Evolutionary conservation across 495 filamentous ascomycete genomes (phyloP).

Genomic region (Amniculicola lignicola): DNA sequence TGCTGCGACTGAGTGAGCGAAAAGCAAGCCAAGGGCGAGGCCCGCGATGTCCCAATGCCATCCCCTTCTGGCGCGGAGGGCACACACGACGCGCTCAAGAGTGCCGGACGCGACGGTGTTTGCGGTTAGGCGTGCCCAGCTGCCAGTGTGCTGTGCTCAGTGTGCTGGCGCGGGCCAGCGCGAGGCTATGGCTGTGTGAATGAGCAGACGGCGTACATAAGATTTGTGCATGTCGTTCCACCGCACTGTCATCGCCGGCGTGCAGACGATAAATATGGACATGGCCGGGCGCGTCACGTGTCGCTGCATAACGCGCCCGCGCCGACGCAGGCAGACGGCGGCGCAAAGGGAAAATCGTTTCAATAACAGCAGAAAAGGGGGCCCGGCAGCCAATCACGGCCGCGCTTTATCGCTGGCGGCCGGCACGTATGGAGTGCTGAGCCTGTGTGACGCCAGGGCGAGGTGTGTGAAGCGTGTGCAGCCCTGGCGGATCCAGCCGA

Average conservation of each 20-base stretch:
- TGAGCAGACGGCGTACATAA: conserved; percentile 5
- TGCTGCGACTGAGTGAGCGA: neutral
- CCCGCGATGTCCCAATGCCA: neutral
- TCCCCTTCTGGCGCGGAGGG: neutral
- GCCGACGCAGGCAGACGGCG: neutral
- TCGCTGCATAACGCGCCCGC: neutral
- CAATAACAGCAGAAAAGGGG: conserved; percentile 23
- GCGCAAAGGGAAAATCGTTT: conserved; percentile 3
- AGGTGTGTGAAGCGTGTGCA: neutral
- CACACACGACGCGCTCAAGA: conserved; percentile 16
- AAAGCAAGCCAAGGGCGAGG: neutral
- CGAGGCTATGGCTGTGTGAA: conserved; percentile 2
- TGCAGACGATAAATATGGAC: conserved; percentile 6
- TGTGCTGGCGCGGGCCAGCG: neutral
- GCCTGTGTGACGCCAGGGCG: conserved; percentile 8
- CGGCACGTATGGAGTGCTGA: neutral
- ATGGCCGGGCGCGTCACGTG: conserved; percentile 22
- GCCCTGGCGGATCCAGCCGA: conserved; percentile 23
- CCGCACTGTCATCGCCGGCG: conserved; percentile 2
- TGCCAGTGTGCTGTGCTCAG: neutral
- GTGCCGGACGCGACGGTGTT: neutral
- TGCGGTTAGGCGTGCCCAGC: no score
- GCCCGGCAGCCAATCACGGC: conserved; percentile 13
- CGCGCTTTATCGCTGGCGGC: neutral
- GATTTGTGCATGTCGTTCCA: conserved; percentile 13